These are phyloP conservation scores for Pyrrhoderma lamaoense DNA, from an alignment of 1,284 basidiomycete species.

Conservation along the genomic window DNA sequence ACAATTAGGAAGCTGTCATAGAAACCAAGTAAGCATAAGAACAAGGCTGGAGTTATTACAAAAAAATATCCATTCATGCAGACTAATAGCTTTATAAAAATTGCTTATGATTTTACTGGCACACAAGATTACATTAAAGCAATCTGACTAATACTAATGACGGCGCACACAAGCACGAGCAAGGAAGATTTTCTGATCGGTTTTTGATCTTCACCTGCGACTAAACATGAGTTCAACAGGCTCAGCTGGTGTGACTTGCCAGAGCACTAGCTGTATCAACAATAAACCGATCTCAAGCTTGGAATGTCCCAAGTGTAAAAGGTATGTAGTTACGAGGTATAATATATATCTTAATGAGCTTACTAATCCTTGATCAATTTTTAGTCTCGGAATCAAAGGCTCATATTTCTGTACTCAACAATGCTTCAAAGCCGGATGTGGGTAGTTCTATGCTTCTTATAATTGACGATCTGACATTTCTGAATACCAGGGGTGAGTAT, in stretches of 20 bases:
- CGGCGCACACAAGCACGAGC: too few relatives aligned
- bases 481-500: constrained; percentile 38
- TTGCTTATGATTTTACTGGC: too few relatives aligned
- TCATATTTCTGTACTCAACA: constrained; percentile 82
- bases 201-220: background rate
- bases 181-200: too few relatives aligned
- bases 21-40: too few relatives aligned
- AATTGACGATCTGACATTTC: constrained; percentile 1
- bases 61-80: too few relatives aligned
- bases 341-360: constrained; percentile 10
- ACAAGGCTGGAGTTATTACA: too few relatives aligned
- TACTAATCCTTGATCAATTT: constrained; percentile 17
- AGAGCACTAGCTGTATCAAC: constrained; percentile 63
- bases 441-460: constrained; percentile 28
- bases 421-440: constrained; percentile 80
- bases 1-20: too few relatives aligned
- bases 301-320: constrained; percentile 78
- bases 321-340: constrained; percentile 39
- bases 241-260: constrained; percentile 42
- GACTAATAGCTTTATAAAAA: too few relatives aligned
- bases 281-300: constrained; percentile 68
- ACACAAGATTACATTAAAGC: too few relatives aligned
- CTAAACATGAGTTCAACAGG: constrained; percentile 27
- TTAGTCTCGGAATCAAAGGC: constrained; percentile 69
- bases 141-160: too few relatives aligned